These are phyloP conservation scores for Athelia psychrophila DNA, from an alignment of 1,284 basidiomycete genomes.

Conservation along the genomic window DNA sequence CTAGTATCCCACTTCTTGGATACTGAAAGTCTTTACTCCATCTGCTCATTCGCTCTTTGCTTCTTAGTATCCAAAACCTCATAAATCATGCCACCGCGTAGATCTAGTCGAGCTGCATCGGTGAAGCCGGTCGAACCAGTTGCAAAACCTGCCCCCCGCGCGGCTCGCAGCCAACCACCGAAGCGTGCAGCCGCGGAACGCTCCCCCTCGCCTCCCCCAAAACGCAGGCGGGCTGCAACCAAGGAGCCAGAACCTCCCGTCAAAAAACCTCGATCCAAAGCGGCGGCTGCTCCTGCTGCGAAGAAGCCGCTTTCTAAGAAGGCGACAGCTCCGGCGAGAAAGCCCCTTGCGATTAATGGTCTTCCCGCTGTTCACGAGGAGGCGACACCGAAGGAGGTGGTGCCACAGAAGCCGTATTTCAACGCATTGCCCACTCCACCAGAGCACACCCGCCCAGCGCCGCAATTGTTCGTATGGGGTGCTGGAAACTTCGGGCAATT, in stretches of 20 bases:
- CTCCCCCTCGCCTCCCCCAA: slow-evolving; percentile 38
- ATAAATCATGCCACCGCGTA: slow-evolving; percentile 39
- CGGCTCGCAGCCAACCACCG: slow-evolving; percentile 18
- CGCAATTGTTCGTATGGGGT: slow-evolving; percentile 81
- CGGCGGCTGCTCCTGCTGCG: slow-evolving; percentile 10
- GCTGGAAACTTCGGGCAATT: slow-evolving; percentile 88
- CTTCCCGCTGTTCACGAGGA: slow-evolving; percentile 30
- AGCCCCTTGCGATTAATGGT: slow-evolving; percentile 31
- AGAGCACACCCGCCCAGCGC: slow-evolving; percentile 48
- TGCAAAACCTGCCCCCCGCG: slow-evolving; percentile 26
- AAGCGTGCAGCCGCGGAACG: slow-evolving; percentile 43
- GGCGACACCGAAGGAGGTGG: not conserved
- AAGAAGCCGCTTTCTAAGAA: slow-evolving; percentile 25
- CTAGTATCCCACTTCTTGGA: not conserved
- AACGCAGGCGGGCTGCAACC: slow-evolving; percentile 38
- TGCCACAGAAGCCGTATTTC: slow-evolving; percentile 50
- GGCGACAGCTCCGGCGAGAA: slow-evolving; percentile 22
- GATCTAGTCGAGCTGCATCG: slow-evolving; percentile 49
- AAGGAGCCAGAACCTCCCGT: slow-evolving; percentile 8
- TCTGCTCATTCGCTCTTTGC: too few relatives aligned
- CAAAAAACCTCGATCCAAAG: slow-evolving; percentile 24
- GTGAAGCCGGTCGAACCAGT: slow-evolving; percentile 29
- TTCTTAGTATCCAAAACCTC: not conserved
- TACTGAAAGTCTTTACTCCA: too few relatives aligned
- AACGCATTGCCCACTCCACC: slow-evolving; percentile 57